Conservation (phyloP, 371 early-diverging fungal species). For the Blakeslea trispora region DNA sequence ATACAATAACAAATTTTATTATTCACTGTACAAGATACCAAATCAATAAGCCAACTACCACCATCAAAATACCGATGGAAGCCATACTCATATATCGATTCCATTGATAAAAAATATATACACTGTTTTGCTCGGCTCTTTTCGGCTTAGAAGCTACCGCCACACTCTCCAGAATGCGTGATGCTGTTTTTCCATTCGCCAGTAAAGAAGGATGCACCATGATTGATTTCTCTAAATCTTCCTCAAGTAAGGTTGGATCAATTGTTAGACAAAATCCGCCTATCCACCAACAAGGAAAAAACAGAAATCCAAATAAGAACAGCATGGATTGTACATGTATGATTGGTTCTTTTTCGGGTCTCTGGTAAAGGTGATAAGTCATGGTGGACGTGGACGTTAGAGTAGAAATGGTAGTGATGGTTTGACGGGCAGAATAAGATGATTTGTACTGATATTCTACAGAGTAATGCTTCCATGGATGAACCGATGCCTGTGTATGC, state of each 20-base stretch:
- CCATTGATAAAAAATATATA: slow-evolving; percentile 27
- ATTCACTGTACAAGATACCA: slow-evolving; percentile 24
- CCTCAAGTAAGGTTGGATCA: slow-evolving; percentile 2
- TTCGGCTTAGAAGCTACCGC: neutral
- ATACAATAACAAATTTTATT: neutral
- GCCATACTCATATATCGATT: slow-evolving; percentile 33
- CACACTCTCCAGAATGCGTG: slow-evolving; percentile 10
- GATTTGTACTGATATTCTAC: too few species aligned
- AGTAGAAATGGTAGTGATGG: slow-evolving; percentile 20
- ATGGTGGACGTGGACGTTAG: slow-evolving; percentile 2
- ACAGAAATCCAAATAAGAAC: slow-evolving; percentile 47
- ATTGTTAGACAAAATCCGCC: slow-evolving; percentile 27
- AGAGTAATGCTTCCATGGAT: too few species aligned
- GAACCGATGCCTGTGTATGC: neutral
- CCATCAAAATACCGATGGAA: slow-evolving; percentile 24
- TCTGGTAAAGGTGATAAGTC: neutral
- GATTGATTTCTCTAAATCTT: slow-evolving; percentile 3
- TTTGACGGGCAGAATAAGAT: slow-evolving; percentile 4
- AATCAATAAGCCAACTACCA: slow-evolving; percentile 22
- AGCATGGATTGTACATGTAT: slow-evolving; percentile 51
- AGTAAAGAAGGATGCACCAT: slow-evolving; percentile 36
- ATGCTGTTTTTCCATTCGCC: slow-evolving; percentile 33
- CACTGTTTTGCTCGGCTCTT: slow-evolving; percentile 7
- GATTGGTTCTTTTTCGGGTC: slow-evolving; percentile 20
- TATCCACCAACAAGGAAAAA: slow-evolving; percentile 52